These are phyloP conservation scores for Chlorella sp. DNA, from an alignment of 139 green algal species.

Conservation along the genomic window DNA sequence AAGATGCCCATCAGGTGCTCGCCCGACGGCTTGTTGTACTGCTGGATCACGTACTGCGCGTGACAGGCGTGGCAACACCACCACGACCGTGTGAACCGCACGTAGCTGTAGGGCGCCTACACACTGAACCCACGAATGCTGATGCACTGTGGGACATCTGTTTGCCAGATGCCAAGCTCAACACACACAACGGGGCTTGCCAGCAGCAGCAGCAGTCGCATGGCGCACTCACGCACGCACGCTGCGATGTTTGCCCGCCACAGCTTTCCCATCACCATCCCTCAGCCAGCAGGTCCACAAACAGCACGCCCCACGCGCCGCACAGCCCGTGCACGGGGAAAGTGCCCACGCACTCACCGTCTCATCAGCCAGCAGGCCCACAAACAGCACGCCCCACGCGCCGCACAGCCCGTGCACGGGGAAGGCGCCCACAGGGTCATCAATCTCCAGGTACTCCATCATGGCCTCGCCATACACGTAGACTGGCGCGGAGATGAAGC, in stretches of 20 bases:
- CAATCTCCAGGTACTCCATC: constrained; percentile 20
- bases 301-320: constrained; percentile 42
- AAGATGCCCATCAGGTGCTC: constrained; percentile 18
- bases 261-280: too few relatives aligned
- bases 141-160: too few relatives aligned
- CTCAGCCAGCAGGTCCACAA: constrained; percentile 30
- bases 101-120: too few relatives aligned
- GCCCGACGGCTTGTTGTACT: background rate
- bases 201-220: too few relatives aligned
- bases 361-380: constrained; percentile 31
- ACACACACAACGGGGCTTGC: too few relatives aligned
- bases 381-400: constrained; percentile 37
- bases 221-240: too few relatives aligned
- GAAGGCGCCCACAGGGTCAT: constrained; percentile 20
- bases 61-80: too few relatives aligned
- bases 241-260: too few relatives aligned
- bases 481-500: constrained; percentile 19
- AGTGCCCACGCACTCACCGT: constrained; percentile 16
- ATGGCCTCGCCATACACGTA: constrained; percentile 19
- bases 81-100: too few relatives aligned
- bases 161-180: too few relatives aligned
- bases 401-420: constrained; percentile 28
- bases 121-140: too few relatives aligned
- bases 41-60: background rate
- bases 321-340: constrained; percentile 27